Percentiles rank a stretch among this genome's conserved stretches.
Evolutionary conservation across 2,329 filamentous ascomycete species (phyloP).

Genomic region (Pseudocercospora fijiensis): DNA sequence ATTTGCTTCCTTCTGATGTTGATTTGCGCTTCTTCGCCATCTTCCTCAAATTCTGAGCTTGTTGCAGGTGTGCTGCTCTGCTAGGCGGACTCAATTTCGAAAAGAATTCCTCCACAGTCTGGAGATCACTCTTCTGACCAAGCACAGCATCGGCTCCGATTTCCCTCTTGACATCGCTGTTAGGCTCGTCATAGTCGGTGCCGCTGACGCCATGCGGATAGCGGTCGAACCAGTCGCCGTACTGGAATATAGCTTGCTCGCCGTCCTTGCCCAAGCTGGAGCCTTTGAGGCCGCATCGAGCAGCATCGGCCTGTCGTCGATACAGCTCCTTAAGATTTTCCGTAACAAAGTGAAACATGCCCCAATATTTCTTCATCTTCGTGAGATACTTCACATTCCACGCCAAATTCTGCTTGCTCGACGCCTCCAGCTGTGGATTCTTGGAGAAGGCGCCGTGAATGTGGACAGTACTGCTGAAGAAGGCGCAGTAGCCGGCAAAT

Average conservation of each 20-base stretch:
- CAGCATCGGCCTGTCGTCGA: conserved; percentile 77
- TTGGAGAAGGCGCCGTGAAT: conserved; percentile 89
- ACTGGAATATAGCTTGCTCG: conserved; percentile 75
- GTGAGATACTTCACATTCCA: conserved; percentile 87
- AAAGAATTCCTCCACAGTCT: conserved; percentile 93
- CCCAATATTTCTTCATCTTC: conserved; percentile 97
- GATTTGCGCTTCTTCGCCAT: conserved; percentile 35
- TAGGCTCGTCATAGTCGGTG: conserved; percentile 75
- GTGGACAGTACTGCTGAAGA: conserved; percentile 90
- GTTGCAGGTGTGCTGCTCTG: conserved; percentile 34
- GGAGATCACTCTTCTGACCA: conserved; percentile 84
- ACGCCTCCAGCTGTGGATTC: conserved; percentile 70
- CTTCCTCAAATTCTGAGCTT: conserved; percentile 37
- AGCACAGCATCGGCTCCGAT: conserved; percentile 83
- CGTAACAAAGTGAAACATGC: conserved; percentile 96
- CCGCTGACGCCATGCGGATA: conserved; percentile 90
- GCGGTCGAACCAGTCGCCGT: conserved; percentile 94
- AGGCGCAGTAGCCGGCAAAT: conserved; percentile 92
- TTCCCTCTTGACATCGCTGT: conserved; percentile 65
- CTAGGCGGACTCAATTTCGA: conserved; percentile 68
- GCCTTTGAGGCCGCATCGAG: conserved; percentile 57
- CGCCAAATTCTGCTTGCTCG: conserved; percentile 78
- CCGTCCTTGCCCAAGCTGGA: conserved; percentile 45
- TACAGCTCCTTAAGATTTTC: conserved; percentile 91
- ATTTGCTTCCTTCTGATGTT: conserved; percentile 31